Percentiles rank a stretch among this genome's conserved stretches.
Conservation (phyloP, 1,284 basidiomycete genomes). For the Entoloma clypeatum region DNA sequence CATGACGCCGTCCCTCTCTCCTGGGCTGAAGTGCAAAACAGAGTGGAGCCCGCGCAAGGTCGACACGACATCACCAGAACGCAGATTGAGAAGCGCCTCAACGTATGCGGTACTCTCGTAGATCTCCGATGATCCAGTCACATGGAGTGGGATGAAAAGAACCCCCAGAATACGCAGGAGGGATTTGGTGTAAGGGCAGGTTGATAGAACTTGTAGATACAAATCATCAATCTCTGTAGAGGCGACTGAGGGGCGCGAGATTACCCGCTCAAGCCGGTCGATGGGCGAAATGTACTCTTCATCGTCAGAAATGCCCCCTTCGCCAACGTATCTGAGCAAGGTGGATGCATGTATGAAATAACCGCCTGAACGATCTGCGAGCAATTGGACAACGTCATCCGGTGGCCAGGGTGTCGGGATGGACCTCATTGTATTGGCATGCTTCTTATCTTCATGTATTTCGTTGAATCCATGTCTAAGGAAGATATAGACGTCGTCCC, state of each 20-base stretch:
- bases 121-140: no score
- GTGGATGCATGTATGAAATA: conserved; percentile 28
- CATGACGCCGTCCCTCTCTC: no score
- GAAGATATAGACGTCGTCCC: conserved; percentile 12
- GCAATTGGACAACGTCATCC: conserved; percentile 8
- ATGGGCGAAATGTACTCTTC: conserved; percentile 4
- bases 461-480: conserved; percentile 11
- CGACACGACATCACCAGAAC: no score
- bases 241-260: conserved; percentile 11
- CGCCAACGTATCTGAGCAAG: conserved; percentile 25
- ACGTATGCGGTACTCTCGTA: background rate
- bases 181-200: conserved; percentile 10
- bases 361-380: conserved; percentile 21
- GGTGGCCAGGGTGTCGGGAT: conserved; percentile 25
- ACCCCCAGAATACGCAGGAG: conserved; percentile 1
- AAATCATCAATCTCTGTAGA: conserved; percentile 20
- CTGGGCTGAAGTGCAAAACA: background rate
- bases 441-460: conserved; percentile 1
- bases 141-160: background rate
- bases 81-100: background rate
- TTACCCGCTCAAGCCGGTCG: conserved; percentile 11
- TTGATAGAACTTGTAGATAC: conserved; percentile 20
- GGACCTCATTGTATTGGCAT: background rate
- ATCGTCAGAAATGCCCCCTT: no score
- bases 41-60: background rate